phyloP scores from a whole-genome alignment of 1,284 basidiomycete species.

The Cystobasidium pallidum region DNA sequence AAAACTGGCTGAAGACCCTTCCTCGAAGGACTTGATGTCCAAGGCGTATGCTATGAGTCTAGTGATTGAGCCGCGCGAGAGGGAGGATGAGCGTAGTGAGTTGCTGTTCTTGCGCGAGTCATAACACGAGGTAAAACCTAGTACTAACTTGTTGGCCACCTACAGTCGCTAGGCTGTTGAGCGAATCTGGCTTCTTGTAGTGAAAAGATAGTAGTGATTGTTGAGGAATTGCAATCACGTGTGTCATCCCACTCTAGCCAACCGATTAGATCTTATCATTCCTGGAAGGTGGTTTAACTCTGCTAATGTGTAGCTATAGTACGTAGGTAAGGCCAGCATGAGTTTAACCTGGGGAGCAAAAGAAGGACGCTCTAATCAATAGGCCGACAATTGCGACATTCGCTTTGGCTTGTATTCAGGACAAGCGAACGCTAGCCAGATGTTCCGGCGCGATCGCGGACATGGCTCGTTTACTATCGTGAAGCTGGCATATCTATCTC shows the following conservation, averaged over 20 bases:
- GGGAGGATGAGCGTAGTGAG: constrained; percentile 43
- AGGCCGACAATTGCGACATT: too few relatives aligned
- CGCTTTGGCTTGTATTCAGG: too few relatives aligned
- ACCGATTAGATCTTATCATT: not conserved
- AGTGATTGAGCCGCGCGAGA: constrained; percentile 37
- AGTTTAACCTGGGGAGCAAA: not conserved
- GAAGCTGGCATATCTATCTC: too few relatives aligned
- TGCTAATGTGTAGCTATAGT: constrained; percentile 1
- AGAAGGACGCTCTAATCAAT: too few relatives aligned
- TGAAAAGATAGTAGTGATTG: too few relatives aligned
- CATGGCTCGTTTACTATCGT: too few relatives aligned
- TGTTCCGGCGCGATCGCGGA: too few relatives aligned
- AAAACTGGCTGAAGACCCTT: not conserved
- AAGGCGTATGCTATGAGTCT: constrained; percentile 35
- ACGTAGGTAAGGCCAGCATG: not conserved
- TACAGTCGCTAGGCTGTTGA: constrained; percentile 64
- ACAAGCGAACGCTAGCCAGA: too few relatives aligned
- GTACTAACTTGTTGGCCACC: not conserved
- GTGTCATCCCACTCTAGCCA: too few relatives aligned
- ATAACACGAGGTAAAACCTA: not conserved
- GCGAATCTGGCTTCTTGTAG: constrained; percentile 83
- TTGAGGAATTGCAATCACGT: not conserved
- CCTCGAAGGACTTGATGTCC: constrained; percentile 30
- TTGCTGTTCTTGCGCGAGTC: not conserved
- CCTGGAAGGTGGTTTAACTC: not conserved